Evolutionary conservation across 2,329 filamentous ascomycete species (phyloP).

Genomic region (Exophiala aquamarina): DNA sequence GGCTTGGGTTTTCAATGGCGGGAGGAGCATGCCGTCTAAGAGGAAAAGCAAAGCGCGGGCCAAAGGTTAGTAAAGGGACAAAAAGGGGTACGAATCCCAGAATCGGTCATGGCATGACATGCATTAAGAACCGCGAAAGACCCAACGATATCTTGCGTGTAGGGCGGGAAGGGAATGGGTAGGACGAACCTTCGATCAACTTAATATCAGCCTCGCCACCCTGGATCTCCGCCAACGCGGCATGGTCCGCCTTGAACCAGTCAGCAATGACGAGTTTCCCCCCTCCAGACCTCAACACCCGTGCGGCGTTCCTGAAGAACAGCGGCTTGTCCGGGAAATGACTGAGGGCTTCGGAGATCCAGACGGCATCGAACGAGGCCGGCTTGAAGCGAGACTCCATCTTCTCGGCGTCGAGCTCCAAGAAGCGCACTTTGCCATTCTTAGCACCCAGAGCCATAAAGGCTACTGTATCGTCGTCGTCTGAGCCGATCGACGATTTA

Average conservation of each 20-base stretch:
- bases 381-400: slow-evolving; percentile 55
- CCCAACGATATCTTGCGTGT: too few relatives aligned
- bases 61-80: too few relatives aligned
- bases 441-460: slow-evolving; percentile 41
- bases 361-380: slow-evolving; percentile 55
- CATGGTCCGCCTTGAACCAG: slow-evolving; percentile 58
- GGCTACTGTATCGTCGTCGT: slow-evolving; percentile 30
- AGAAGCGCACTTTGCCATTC: slow-evolving; percentile 51
- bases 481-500: background rate
- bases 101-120: too few relatives aligned
- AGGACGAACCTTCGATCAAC: slow-evolving; percentile 55
- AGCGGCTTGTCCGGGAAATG: slow-evolving; percentile 60
- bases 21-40: slow-evolving; percentile 61
- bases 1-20: slow-evolving; percentile 55
- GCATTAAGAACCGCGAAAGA: too few relatives aligned
- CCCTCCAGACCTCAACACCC: slow-evolving; percentile 46
- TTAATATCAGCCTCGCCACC: slow-evolving; percentile 51
- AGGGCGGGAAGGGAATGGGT: too few relatives aligned
- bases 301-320: slow-evolving; percentile 56
- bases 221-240: slow-evolving; percentile 45
- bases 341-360: slow-evolving; percentile 63
- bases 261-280: slow-evolving; percentile 60
- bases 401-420: slow-evolving; percentile 62
- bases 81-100: too few relatives aligned
- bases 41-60: too few relatives aligned